phyloP scores from a whole-genome alignment of 495 filamentous ascomycete species.

The Aspergillus incahuasiensis region DNA sequence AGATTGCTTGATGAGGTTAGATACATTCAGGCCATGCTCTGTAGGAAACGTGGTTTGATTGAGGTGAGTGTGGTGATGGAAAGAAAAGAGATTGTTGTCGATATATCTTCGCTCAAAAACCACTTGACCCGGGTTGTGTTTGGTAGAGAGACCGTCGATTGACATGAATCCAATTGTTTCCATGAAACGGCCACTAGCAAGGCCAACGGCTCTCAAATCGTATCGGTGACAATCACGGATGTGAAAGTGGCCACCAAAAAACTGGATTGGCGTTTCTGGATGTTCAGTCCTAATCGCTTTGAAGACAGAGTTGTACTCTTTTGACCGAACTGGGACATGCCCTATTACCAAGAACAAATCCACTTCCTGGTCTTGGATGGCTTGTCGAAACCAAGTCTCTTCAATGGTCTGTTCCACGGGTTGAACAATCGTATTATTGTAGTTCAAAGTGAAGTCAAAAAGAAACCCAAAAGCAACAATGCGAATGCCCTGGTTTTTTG shows the following conservation, averaged over 20 bases:
- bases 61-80: conserved; percentile 74
- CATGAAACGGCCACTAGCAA: conserved; percentile 93
- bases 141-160: conserved; percentile 60
- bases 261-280: conserved; percentile 80
- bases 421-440: conserved; percentile 82
- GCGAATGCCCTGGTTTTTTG: conserved; percentile 77
- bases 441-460: conserved; percentile 86
- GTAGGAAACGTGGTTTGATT: conserved; percentile 72
- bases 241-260: conserved; percentile 90
- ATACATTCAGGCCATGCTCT: conserved; percentile 67
- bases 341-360: conserved; percentile 87
- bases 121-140: conserved; percentile 31
- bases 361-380: conserved; percentile 70
- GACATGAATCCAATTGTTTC: conserved; percentile 98
- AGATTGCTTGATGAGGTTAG: conserved; percentile 61
- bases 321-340: conserved; percentile 76
- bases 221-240: conserved; percentile 80
- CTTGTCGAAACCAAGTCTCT: conserved; percentile 84
- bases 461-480: conserved; percentile 89
- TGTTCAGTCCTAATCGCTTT: conserved; percentile 71
- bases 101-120: conserved; percentile 79
- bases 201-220: conserved; percentile 71
- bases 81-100: conserved; percentile 88
- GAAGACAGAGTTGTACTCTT: conserved; percentile 73
- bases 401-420: conserved; percentile 72